Conservation (phyloP, 192 early-diverging fungal genomes). For the Phycomyces blakesleeanus region DNA sequence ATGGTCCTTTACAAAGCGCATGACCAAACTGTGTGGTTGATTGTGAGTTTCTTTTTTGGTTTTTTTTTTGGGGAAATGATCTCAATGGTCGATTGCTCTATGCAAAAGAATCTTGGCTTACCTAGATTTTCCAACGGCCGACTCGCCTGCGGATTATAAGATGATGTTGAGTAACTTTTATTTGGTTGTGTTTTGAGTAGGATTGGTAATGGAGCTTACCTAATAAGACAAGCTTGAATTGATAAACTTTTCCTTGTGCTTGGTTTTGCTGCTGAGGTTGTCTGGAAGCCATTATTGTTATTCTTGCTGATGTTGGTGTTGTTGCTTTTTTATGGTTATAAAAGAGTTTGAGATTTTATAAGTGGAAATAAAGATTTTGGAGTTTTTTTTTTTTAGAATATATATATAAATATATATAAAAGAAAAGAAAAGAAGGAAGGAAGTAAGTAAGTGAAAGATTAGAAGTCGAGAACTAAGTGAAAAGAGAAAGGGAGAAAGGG, state of each 20-base stretch:
- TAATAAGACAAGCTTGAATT: constrained; percentile 94
- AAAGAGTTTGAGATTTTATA: no score
- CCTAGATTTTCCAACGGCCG: constrained; percentile 68
- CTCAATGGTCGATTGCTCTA: not conserved
- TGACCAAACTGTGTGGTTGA: constrained; percentile 53
- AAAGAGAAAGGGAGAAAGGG: not conserved
- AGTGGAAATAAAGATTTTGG: not conserved
- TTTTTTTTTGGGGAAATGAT: not conserved
- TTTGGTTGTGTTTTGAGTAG: no score
- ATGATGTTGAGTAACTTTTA: not conserved
- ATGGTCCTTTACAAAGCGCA: constrained; percentile 89
- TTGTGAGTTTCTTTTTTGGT: not conserved
- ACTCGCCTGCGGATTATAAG: constrained; percentile 43
- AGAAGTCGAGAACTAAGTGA: no score
- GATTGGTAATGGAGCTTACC: no score
- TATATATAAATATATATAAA: no score
- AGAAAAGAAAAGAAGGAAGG: not conserved
- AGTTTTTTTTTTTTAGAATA: no score
- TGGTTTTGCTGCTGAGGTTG: constrained; percentile 15
- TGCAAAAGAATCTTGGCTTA: constrained; percentile 15
- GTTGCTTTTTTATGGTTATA: no score
- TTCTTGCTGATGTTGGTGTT: no score
- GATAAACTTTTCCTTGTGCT: constrained; percentile 64
- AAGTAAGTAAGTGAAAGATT: not conserved
- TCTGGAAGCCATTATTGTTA: constrained; percentile 23